These are phyloP conservation scores for Sanguinoderma infundibulare DNA, from an alignment of 1,284 basidiomycete species.

Conservation along the genomic window DNA sequence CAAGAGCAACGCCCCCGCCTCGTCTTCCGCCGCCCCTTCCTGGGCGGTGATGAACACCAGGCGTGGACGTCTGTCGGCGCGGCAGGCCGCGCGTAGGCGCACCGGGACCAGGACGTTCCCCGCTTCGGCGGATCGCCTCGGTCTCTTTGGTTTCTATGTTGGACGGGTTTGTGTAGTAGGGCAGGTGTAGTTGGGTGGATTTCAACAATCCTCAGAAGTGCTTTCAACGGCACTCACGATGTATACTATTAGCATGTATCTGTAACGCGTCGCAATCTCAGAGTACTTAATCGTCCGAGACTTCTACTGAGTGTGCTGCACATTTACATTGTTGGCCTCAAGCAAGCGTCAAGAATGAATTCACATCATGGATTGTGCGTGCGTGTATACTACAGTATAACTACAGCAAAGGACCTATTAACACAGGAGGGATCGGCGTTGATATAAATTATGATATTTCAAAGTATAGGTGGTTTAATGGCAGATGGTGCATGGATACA, in stretches of 20 bases:
- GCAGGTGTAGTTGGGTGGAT: constrained; percentile 31
- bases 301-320: neutral
- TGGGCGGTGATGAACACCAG: neutral
- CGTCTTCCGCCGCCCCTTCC: neutral
- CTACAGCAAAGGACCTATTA: neutral
- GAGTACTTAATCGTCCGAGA: constrained; percentile 6
- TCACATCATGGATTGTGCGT: too few species aligned
- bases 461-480: too few species aligned
- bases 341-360: too few species aligned
- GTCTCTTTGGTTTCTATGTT: constrained; percentile 10
- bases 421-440: too few species aligned
- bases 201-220: constrained; percentile 41
- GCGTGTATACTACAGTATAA: too few species aligned
- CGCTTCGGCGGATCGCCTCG: constrained; percentile 4
- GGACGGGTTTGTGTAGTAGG: constrained; percentile 17
- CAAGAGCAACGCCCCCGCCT: constrained; percentile 3
- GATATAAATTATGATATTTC: too few species aligned
- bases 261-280: constrained; percentile 11
- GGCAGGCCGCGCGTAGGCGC: constrained; percentile 16
- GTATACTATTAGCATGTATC: constrained; percentile 21
- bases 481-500: too few species aligned
- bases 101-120: constrained; percentile 14
- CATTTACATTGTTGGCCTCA: too few species aligned
- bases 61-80: constrained; percentile 9
- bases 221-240: constrained; percentile 36